Percentiles rank a stretch among this genome's conserved stretches.
phyloP scores from a whole-genome alignment of 148 eudicot genomes.

The Amaranthus palmeri region DNA sequence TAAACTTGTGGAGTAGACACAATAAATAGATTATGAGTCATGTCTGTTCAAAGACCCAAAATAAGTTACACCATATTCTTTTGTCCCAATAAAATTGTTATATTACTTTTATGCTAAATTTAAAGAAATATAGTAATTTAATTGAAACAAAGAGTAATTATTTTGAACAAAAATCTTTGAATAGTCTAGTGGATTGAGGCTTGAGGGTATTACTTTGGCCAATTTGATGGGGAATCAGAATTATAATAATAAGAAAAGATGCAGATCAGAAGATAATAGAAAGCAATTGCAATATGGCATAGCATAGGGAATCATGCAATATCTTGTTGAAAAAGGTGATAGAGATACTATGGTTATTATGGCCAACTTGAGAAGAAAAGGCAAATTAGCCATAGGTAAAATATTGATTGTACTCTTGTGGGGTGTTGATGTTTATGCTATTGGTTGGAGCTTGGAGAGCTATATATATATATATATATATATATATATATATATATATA shows the following conservation, averaged over 20 bases:
- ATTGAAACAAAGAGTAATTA: no score
- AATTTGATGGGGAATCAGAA: slow-evolving; percentile 6
- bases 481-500: no score
- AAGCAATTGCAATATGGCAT: slow-evolving; percentile 4
- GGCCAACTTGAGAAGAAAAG: slow-evolving; percentile 21
- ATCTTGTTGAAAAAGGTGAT: slow-evolving; percentile 24
- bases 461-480: no score
- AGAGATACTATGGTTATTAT: slow-evolving; percentile 19
- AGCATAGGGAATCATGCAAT: slow-evolving; percentile 25
- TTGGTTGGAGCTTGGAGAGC: slow-evolving; percentile 9
- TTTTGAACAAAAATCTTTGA: no score
- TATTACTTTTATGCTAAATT: not conserved
- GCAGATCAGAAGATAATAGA: slow-evolving; percentile 17
- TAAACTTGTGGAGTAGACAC: no score
- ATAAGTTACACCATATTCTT: not conserved
- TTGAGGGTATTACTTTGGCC: slow-evolving; percentile 1
- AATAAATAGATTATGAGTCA: slow-evolving; percentile 2
- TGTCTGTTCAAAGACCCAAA: not conserved
- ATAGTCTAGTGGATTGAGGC: no score
- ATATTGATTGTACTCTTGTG: slow-evolving; percentile 22
- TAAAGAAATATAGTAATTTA: not conserved
- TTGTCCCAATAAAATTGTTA: slow-evolving; percentile 13
- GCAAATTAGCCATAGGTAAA: slow-evolving; percentile 6
- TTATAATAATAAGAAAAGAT: slow-evolving; percentile 10
- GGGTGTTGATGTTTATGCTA: slow-evolving; percentile 21